These are phyloP conservation scores for Trichoderma sp. DNA, from an alignment of 2,329 filamentous ascomycete species.

Conservation along the genomic window DNA sequence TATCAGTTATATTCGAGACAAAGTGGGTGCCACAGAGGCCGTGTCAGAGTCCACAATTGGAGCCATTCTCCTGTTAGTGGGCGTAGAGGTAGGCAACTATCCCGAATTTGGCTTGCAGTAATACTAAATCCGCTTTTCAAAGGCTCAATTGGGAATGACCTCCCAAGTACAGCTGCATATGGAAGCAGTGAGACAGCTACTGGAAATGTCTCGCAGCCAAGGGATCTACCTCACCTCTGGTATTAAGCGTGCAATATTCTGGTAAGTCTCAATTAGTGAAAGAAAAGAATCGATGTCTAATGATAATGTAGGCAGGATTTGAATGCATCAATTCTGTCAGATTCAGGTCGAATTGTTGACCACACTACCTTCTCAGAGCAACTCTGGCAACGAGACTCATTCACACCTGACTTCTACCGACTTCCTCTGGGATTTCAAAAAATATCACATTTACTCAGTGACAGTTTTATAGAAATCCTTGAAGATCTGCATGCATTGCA, in stretches of 20 bases:
- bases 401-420: background rate
- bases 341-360: background rate
- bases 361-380: conserved; percentile 3
- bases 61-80: conserved; percentile 3
- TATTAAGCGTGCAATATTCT: conserved; percentile 14
- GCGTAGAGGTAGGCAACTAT: conserved; percentile 10
- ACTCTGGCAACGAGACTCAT: conserved; percentile 1
- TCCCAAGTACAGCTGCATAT: background rate
- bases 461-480: background rate
- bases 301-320: background rate
- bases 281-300: background rate
- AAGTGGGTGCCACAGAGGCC: background rate
- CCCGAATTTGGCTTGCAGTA: background rate
- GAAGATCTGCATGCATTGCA: conserved; percentile 4
- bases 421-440: background rate
- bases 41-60: conserved; percentile 9
- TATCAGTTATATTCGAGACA: background rate
- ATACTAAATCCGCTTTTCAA: background rate
- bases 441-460: background rate
- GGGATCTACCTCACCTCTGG: background rate
- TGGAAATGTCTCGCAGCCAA: background rate
- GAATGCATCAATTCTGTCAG: conserved; percentile 13
- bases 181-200: background rate
- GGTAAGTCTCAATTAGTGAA: background rate
- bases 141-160: conserved; percentile 8